These are phyloP conservation scores for Aquanectria penicillioides DNA, from an alignment of 2,329 filamentous ascomycete genomes.

Conservation along the genomic window DNA sequence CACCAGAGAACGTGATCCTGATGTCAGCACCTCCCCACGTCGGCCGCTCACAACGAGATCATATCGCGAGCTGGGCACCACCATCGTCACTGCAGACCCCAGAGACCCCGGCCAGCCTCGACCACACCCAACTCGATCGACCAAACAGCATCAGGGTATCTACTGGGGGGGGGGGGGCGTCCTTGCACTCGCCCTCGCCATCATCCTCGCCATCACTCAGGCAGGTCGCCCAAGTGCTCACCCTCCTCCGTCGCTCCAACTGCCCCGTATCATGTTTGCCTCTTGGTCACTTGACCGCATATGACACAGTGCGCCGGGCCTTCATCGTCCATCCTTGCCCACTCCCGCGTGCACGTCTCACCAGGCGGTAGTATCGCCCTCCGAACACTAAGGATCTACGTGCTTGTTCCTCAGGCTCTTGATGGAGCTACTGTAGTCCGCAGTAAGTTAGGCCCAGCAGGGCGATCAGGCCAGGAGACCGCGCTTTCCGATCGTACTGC, in stretches of 20 bases:
- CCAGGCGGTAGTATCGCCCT: conserved; percentile 28
- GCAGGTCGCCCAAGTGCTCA: too few relatives aligned
- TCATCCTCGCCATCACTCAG: too few relatives aligned
- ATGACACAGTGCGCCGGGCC: conserved; percentile 26
- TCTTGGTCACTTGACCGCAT: conserved; percentile 39
- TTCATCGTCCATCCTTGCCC: conserved; percentile 33
- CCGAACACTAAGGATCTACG: conserved; percentile 34
- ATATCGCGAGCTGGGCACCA: conserved; percentile 29
- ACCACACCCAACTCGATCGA: conserved; percentile 13
- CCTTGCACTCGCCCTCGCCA: too few relatives aligned
- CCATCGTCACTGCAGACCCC: conserved; percentile 24
- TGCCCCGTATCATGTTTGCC: conserved; percentile 28
- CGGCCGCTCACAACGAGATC: conserved; percentile 28
- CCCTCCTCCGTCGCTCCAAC: neutral
- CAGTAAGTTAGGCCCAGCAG: neutral
- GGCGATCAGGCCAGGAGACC: neutral
- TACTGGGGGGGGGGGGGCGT: neutral
- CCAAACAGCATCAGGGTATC: neutral
- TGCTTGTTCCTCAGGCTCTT: conserved; percentile 23
- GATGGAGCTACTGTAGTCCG: conserved; percentile 1
- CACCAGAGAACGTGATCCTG: conserved; percentile 28
- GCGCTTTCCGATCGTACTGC: neutral
- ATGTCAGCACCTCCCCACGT: conserved; percentile 36
- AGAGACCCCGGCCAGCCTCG: too few relatives aligned
- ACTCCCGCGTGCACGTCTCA: conserved; percentile 43